phyloP scores from a whole-genome alignment of 768 basidiomycete species.

The Phylloporus rhodoxanthus region DNA sequence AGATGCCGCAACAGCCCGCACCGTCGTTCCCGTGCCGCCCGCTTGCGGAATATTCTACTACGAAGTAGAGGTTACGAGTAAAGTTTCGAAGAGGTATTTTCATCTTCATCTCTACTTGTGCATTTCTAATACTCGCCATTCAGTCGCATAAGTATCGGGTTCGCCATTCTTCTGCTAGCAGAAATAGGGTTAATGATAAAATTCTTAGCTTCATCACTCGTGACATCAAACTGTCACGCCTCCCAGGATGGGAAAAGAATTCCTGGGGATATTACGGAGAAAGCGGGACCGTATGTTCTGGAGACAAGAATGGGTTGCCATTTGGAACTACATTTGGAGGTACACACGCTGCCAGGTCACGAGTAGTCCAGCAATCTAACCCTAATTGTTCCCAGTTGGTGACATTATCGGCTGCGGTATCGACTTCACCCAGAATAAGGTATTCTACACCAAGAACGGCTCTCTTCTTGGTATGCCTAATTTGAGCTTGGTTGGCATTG shows the following conservation, averaged over 20 bases:
- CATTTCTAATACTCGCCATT: conserved; percentile 13
- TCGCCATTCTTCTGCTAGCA: conserved; percentile 18
- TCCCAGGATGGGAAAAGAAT: conserved; percentile 80
- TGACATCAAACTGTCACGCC: conserved; percentile 60
- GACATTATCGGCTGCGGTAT: conserved; percentile 91
- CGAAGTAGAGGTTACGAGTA: conserved; percentile 79
- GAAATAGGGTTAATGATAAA: conserved; percentile 10
- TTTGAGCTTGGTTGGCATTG: conserved; percentile 1
- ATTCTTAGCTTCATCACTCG: conserved; percentile 56
- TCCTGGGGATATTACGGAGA: conserved; percentile 96
- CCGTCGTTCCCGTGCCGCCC: conserved; percentile 71
- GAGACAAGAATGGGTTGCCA: conserved; percentile 61
- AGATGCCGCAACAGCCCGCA: conserved; percentile 80
- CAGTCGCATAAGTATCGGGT: conserved; percentile 83
- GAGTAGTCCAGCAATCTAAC: neutral
- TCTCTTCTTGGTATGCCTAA: conserved; percentile 49
- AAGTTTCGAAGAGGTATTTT: conserved; percentile 71
- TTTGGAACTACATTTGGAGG: conserved; percentile 82
- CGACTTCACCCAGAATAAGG: conserved; percentile 73
- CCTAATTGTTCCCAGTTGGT: conserved; percentile 46
- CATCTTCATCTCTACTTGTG: neutral
- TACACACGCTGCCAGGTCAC: conserved; percentile 34
- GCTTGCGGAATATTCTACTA: conserved; percentile 93
- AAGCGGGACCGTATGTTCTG: conserved; percentile 73
- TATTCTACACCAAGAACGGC: conserved; percentile 91